A percentile compares a stretch with the other conserved stretches of the same genome.
phyloP scores from a whole-genome alignment of 768 basidiomycete genomes.

The Sarcodon aspratus region DNA sequence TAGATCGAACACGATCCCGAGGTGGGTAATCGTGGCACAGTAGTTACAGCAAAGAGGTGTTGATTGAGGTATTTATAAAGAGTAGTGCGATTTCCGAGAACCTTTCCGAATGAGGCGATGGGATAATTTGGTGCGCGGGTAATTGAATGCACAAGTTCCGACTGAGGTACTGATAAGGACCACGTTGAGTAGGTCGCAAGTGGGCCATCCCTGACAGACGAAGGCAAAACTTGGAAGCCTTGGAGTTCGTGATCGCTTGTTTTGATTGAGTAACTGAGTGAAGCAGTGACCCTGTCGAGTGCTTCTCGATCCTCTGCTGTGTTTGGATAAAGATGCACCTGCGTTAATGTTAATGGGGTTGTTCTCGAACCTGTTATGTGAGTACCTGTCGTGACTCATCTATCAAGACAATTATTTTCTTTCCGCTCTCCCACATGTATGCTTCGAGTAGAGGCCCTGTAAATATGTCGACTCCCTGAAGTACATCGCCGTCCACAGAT shows the following conservation, averaged over 20 bases:
- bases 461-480: conserved; percentile 54
- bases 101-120: conserved; percentile 72
- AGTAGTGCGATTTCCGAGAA: conserved; percentile 78
- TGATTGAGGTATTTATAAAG: conserved; percentile 94
- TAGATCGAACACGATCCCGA: conserved; percentile 48
- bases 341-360: background rate
- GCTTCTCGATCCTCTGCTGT: conserved; percentile 30
- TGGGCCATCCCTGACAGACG: conserved; percentile 29
- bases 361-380: conserved; percentile 1
- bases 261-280: conserved; percentile 46
- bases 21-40: conserved; percentile 22
- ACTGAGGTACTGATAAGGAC: conserved; percentile 43
- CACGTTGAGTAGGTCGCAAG: conserved; percentile 54
- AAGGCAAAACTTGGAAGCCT: conserved; percentile 42
- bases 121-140: conserved; percentile 34
- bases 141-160: conserved; percentile 46
- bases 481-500: conserved; percentile 21
- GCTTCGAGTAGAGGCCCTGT: conserved; percentile 47
- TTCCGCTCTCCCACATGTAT: conserved; percentile 30
- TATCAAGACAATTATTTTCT: conserved; percentile 49
- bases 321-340: conserved; percentile 64
- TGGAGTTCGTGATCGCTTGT: conserved; percentile 35
- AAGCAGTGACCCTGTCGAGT: conserved; percentile 31
- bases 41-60: conserved; percentile 58
- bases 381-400: conserved; percentile 71